Evolutionary conservation across 2,329 filamentous ascomycete species (phyloP), one percentile per base, ranked within the genome.

Genomic region (Epichloe baconii): DNA sequence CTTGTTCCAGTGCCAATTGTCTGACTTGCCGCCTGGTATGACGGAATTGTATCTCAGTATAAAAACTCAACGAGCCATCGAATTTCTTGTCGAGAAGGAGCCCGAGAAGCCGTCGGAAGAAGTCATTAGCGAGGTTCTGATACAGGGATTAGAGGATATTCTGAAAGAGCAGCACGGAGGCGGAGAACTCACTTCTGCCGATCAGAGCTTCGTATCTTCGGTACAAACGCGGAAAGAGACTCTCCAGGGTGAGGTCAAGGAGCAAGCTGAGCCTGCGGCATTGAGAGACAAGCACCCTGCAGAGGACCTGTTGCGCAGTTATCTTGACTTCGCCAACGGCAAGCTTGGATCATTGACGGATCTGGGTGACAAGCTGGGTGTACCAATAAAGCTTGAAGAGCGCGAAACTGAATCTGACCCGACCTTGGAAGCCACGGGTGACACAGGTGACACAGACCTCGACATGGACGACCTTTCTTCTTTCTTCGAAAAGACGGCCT

Each of bases 61-160:
- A 53, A 76, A 73, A 58, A 72, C 71, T 0, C 71, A 74, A 47
- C 60, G 66, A 52, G 65, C 83, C 47, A 80, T 85, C 53, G 68
- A 75, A 44, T 71, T 72, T 11, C 67, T 84, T 19, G 68, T 74
- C 42, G 68, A 67, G 6, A 64, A 76, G 46, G 68, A 72, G 1
- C 77, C 75, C 50, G 75, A 72, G 15, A 66, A 79, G 48, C 59
- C 61, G 15, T 67, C 71, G 14, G 77, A 79, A 14, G 75, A 79
- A 15, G 67, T 75, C 17, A 62, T 83, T 15, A 73, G 75, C 11
- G 75, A 80, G 49, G 71, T 79, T 3, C 72, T 87, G 37, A 71
- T 75, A 6, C 68, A 74, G 8, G 70, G 83, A 4, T 64, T 86
- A 2, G 73, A 83, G 26, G 70, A 71, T 11, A 66, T 68, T 44